Evolutionary conservation across 768 basidiomycete species (phyloP).

Genomic region (Russula compacta): DNA sequence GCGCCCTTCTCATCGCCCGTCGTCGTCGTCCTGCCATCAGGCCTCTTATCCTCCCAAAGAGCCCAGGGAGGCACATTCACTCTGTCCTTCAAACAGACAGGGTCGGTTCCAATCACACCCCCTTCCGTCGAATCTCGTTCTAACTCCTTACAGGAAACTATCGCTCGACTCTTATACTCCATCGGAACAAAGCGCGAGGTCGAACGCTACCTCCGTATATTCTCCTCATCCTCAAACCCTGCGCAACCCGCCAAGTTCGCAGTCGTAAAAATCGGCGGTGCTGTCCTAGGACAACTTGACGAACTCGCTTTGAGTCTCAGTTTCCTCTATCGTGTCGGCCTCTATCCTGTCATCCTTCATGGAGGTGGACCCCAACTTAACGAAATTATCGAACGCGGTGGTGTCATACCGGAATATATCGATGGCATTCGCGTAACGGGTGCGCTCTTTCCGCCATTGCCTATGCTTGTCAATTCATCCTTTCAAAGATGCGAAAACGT

Average conservation of each 20-base stretch:
- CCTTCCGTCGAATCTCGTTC: not conserved
- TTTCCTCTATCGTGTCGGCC: conserved; percentile 92
- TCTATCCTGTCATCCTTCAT: conserved; percentile 97
- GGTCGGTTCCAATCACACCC: conserved; percentile 33
- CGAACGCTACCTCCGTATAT: conserved; percentile 96
- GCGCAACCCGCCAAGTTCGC: conserved; percentile 91
- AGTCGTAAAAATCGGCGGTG: conserved; percentile 97
- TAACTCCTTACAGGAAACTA: conserved; percentile 65
- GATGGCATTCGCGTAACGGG: conserved; percentile 97
- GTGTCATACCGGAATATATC: conserved; percentile 92
- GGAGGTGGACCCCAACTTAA: conserved; percentile 95
- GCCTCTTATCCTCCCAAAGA: conserved; percentile 20
- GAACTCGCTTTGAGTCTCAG: conserved; percentile 92
- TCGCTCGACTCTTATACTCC: conserved; percentile 92
- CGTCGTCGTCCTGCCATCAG: conserved; percentile 32
- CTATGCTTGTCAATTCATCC: not conserved
- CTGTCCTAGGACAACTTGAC: conserved; percentile 84
- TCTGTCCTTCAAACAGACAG: conserved; percentile 67
- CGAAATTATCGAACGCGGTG: conserved; percentile 85
- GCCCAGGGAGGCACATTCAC: conserved; percentile 35
- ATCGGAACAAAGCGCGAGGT: conserved; percentile 97
- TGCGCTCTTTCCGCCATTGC: conserved; percentile 27
- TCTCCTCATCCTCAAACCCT: conserved; percentile 85
- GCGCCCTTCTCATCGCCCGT: conserved; percentile 39
- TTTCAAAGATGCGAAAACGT: conserved; percentile 76